phyloP scores from a whole-genome alignment of 441 rosid species.

The Syzygium syzygioides region DNA sequence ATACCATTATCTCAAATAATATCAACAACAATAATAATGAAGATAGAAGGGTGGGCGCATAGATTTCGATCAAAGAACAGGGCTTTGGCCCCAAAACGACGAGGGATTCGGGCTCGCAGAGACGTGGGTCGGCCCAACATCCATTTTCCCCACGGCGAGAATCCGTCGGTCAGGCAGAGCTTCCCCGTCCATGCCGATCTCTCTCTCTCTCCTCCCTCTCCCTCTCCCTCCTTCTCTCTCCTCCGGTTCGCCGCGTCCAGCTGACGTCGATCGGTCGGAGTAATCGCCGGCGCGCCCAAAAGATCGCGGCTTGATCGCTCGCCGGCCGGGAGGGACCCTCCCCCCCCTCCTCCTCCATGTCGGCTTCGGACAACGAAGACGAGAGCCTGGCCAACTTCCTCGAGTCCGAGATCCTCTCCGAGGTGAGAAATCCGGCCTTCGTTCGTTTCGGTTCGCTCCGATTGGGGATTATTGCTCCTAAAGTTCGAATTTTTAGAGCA shows the following conservation, averaged over 20 bases:
- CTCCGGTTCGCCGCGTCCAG: not conserved
- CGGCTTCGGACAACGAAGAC: slow-evolving; percentile 64
- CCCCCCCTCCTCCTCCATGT: slow-evolving; percentile 4
- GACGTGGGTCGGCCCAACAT: not conserved
- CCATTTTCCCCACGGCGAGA: not conserved
- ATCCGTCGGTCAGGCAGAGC: not conserved
- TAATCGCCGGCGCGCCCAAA: not conserved
- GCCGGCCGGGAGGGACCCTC: not conserved
- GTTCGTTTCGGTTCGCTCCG: slow-evolving; percentile 6
- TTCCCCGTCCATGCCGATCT: not conserved
- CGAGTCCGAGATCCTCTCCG: slow-evolving; percentile 74
- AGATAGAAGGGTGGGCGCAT: not conserved
- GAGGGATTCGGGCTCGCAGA: not conserved
- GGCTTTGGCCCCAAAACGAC: not conserved
- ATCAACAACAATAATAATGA: not conserved
- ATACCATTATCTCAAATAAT: no score
- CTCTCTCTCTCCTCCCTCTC: not conserved
- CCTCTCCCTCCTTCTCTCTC: not conserved
- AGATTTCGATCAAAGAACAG: not conserved
- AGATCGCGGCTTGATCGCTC: not conserved
- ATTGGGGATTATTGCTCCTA: slow-evolving; percentile 4
- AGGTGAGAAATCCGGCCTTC: slow-evolving; percentile 1
- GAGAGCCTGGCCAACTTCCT: slow-evolving; percentile 61
- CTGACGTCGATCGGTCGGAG: not conserved
- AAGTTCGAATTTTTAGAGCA: not conserved